These are phyloP conservation scores for Tetrahymena thermophila DNA, from an alignment of 73 alveolate genomes.

Conservation along the genomic window DNA sequence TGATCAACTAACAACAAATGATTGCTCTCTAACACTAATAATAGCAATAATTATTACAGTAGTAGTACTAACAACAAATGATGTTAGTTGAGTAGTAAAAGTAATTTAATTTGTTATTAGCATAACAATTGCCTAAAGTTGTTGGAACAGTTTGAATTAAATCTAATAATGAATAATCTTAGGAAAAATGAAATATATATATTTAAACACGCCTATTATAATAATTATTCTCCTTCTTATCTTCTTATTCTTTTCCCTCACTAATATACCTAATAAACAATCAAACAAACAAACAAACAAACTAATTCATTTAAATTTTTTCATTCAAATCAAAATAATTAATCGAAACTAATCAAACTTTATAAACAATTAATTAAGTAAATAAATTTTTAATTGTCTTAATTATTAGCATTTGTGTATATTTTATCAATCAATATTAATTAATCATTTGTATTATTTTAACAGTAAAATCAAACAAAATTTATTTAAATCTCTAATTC, in stretches of 20 bases:
- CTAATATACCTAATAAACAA: too few species aligned
- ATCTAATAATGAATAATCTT: too few species aligned
- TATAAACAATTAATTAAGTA: too few species aligned
- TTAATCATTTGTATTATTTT: background rate
- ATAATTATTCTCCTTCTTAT: too few species aligned
- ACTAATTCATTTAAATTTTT: too few species aligned
- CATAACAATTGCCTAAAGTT: background rate
- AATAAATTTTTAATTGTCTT: background rate
- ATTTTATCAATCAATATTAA: too few species aligned
- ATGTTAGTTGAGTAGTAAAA: background rate
- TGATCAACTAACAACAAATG: background rate
- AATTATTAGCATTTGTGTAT: background rate
- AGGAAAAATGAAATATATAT: too few species aligned
- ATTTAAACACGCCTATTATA: too few species aligned
- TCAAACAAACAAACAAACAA: too few species aligned
- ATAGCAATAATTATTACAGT: background rate
- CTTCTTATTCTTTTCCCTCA: too few species aligned
- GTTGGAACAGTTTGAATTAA: background rate
- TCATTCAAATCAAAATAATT: too few species aligned
- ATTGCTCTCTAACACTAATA: background rate
- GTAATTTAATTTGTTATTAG: background rate
- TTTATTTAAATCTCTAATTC: background rate
- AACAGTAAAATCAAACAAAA: background rate
- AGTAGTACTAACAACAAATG: background rate
- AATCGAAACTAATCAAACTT: background rate